These are phyloP conservation scores for Entomophthora muscae DNA, from an alignment of 371 early-diverging fungal genomes.

Conservation along the genomic window DNA sequence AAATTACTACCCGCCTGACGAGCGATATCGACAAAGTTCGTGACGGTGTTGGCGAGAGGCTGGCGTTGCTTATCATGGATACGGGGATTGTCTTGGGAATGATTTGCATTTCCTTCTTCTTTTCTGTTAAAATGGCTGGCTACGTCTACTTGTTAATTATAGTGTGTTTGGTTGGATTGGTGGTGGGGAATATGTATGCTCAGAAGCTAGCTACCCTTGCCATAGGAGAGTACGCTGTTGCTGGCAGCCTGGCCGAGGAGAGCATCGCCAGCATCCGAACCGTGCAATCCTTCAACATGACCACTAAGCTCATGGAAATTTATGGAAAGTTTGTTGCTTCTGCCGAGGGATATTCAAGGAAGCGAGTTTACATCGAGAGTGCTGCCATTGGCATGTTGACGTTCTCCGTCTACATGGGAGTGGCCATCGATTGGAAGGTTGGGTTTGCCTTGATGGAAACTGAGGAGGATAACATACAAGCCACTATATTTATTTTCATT, in stretches of 20 bases:
- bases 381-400: constrained; percentile 41
- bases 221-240: constrained; percentile 35
- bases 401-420: constrained; percentile 40
- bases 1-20: too few species aligned
- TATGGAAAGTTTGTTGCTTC: constrained; percentile 33
- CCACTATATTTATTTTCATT: constrained; percentile 46
- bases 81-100: too few species aligned
- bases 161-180: constrained; percentile 15
- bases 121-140: too few species aligned
- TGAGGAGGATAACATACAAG: constrained; percentile 21
- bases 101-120: too few species aligned
- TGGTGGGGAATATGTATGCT: constrained; percentile 31
- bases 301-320: constrained; percentile 35
- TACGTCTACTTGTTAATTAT: too few species aligned
- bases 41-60: too few species aligned
- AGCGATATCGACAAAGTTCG: too few species aligned
- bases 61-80: too few species aligned
- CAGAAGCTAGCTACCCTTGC: constrained; percentile 19
- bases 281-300: constrained; percentile 61
- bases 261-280: constrained; percentile 71
- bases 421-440: constrained; percentile 61
- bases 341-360: constrained; percentile 27
- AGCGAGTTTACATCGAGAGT: constrained; percentile 23
- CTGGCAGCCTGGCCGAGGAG: constrained; percentile 70
- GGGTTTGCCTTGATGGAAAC: constrained; percentile 36